These are phyloP conservation scores for Pyrenophora seminiperda DNA, from an alignment of 2,329 filamentous ascomycete genomes.

Conservation along the genomic window DNA sequence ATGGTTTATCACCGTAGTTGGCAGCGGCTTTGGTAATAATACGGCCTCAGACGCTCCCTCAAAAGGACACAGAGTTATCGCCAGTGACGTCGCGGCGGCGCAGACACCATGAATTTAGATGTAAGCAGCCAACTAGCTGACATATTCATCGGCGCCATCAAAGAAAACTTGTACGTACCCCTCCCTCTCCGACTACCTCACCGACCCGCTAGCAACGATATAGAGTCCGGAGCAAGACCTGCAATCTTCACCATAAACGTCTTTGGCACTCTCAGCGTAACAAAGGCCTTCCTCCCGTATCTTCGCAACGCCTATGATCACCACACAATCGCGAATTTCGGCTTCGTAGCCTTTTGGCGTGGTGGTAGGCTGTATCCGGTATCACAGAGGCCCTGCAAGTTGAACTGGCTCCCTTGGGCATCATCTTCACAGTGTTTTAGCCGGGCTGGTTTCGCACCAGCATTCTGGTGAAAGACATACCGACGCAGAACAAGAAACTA, in stretches of 20 bases:
- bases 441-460: slow-evolving; percentile 59
- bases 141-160: slow-evolving; percentile 52
- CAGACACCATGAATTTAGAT: slow-evolving; percentile 48
- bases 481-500: slow-evolving; percentile 19
- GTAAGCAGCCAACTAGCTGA: slow-evolving; percentile 46
- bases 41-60: slow-evolving; percentile 52
- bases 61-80: slow-evolving; percentile 56
- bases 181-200: too few relatives aligned
- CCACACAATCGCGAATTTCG: slow-evolving; percentile 54
- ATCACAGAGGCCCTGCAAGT: slow-evolving; percentile 51
- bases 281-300: slow-evolving; percentile 55
- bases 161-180: slow-evolving; percentile 50
- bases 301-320: slow-evolving; percentile 53
- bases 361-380: slow-evolving; percentile 50
- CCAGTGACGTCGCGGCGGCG: slow-evolving; percentile 49
- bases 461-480: slow-evolving; percentile 46
- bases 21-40: slow-evolving; percentile 54
- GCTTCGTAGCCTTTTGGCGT: slow-evolving; percentile 52
- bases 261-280: slow-evolving; percentile 58
- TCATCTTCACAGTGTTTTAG: slow-evolving; percentile 55
- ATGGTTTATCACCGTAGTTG: slow-evolving; percentile 59
- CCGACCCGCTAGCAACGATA: too few relatives aligned
- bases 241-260: slow-evolving; percentile 60
- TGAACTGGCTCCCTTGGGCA: slow-evolving; percentile 54
- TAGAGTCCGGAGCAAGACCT: slow-evolving; percentile 49